Evolutionary conservation across 805 yeast genomes (phyloP).

Genomic region (Kodamaea lidongshanica): DNA sequence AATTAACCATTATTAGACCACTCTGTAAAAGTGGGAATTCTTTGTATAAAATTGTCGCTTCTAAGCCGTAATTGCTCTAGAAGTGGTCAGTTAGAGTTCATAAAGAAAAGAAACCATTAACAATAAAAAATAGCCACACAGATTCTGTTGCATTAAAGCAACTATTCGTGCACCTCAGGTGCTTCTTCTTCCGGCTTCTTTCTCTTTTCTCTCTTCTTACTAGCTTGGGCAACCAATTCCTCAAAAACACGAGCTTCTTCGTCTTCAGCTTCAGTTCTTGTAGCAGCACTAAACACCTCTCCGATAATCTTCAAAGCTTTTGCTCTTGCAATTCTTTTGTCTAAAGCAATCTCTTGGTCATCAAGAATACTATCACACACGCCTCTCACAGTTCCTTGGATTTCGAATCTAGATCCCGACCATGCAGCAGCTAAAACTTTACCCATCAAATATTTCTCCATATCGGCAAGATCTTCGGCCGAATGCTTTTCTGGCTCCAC

Average conservation of each 20-base stretch:
- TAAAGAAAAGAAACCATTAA: no score
- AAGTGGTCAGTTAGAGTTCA: no score
- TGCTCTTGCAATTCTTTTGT: slow-evolving; percentile 53
- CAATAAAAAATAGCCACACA: no score
- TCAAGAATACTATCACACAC: slow-evolving; percentile 64
- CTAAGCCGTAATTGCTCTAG: no score
- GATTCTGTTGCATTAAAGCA: no score
- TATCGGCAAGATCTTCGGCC: slow-evolving; percentile 58
- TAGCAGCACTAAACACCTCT: slow-evolving; percentile 50
- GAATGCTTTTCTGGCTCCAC: slow-evolving; percentile 37
- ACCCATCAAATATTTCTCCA: slow-evolving; percentile 71
- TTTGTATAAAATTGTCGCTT: no score
- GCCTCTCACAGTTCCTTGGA: slow-evolving; percentile 61
- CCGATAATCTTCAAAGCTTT: slow-evolving; percentile 58
- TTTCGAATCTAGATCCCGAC: slow-evolving; percentile 76
- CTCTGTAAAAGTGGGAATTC: no score
- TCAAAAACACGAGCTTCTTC: slow-evolving; percentile 76
- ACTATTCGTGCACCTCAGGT: no score
- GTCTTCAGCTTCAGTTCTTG: slow-evolving; percentile 62
- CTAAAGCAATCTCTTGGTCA: slow-evolving; percentile 46
- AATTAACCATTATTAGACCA: no score
- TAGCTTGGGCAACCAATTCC: slow-evolving; percentile 51
- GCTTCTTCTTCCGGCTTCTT: slow-evolving; percentile 9
- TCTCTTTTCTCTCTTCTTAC: slow-evolving; percentile 36
- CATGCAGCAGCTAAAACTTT: slow-evolving; percentile 80